Percentiles rank a stretch among this genome's conserved stretches.
Evolutionary conservation across 2,329 filamentous ascomycete species (phyloP).

Genomic region (Periglandula ipomoeae): DNA sequence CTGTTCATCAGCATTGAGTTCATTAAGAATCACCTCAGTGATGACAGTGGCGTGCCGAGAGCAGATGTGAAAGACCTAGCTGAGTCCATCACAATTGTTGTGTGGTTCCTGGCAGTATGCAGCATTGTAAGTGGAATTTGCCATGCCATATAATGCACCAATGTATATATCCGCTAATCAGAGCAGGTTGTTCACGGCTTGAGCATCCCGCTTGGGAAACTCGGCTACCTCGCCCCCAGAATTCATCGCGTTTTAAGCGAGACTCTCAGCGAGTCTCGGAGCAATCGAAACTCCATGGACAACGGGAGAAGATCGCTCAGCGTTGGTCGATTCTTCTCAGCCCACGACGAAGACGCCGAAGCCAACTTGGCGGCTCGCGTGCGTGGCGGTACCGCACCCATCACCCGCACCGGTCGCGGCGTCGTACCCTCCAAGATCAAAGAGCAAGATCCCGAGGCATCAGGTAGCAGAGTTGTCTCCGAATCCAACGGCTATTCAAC

Average conservation of each 20-base stretch:
- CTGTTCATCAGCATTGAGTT: slow-evolving; percentile 75
- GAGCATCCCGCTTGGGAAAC: slow-evolving; percentile 67
- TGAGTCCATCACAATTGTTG: slow-evolving; percentile 60
- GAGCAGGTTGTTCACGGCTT: slow-evolving; percentile 64
- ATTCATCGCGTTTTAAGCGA: slow-evolving; percentile 30
- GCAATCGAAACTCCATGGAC: neutral
- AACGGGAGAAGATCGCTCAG: neutral
- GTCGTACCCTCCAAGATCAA: slow-evolving; percentile 1
- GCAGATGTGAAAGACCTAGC: slow-evolving; percentile 56
- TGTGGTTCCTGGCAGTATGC: slow-evolving; percentile 81
- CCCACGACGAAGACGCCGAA: neutral
- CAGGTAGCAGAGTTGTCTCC: neutral
- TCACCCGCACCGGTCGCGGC: slow-evolving; percentile 4
- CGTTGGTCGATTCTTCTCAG: neutral
- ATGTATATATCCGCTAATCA: slow-evolving; percentile 16
- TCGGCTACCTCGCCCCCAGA: slow-evolving; percentile 55
- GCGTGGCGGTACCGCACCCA: slow-evolving; percentile 4
- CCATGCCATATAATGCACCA: neutral
- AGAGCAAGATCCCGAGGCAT: neutral
- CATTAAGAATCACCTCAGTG: slow-evolving; percentile 39
- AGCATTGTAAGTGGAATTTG: slow-evolving; percentile 56
- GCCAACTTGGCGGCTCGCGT: slow-evolving; percentile 2
- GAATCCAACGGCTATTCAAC: too few species aligned
- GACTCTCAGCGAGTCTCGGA: slow-evolving; percentile 7
- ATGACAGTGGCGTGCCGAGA: slow-evolving; percentile 49